phyloP scores from a whole-genome alignment of 371 early-diverging fungal genomes.

The Sporodiniella umbellata region DNA sequence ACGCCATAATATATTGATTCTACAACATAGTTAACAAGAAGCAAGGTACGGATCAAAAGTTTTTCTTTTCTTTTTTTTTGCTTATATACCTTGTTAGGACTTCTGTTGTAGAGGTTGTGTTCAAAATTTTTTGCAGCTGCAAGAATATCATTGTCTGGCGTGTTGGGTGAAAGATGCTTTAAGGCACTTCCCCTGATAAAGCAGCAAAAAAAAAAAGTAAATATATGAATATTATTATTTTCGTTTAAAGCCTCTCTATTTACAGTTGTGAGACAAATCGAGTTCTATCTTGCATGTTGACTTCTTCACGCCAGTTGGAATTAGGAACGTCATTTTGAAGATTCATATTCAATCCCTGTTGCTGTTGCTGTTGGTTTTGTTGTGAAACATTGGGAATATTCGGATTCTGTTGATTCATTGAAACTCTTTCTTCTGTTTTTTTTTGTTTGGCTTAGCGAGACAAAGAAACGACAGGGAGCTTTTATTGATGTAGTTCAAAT shows the following conservation, averaged over 20 bases:
- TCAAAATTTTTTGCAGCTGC: slow-evolving; percentile 46
- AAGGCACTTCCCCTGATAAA: slow-evolving; percentile 32
- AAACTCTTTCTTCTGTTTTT: background rate
- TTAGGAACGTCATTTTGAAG: slow-evolving; percentile 22
- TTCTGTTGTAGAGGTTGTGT: slow-evolving; percentile 25
- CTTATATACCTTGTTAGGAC: slow-evolving; percentile 39
- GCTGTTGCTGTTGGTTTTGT: slow-evolving; percentile 6
- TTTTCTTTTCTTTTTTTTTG: background rate
- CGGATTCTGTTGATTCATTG: slow-evolving; percentile 24
- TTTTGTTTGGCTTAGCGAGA: too few relatives aligned
- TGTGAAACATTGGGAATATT: slow-evolving; percentile 19
- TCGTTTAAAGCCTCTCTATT: too few relatives aligned
- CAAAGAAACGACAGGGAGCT: too few relatives aligned
- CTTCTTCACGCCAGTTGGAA: slow-evolving; percentile 31
- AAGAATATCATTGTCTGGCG: slow-evolving; percentile 39
- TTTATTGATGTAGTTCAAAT: background rate
- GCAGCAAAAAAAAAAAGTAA: too few relatives aligned
- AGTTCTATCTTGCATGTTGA: slow-evolving; percentile 31
- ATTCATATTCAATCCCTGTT: slow-evolving; percentile 6
- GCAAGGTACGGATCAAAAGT: background rate
- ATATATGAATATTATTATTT: too few relatives aligned
- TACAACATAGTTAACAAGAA: slow-evolving; percentile 2
- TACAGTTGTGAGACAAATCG: slow-evolving; percentile 32
- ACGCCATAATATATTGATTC: slow-evolving; percentile 28
- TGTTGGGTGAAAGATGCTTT: slow-evolving; percentile 37